Percentiles rank a stretch among this genome's conserved stretches.
Conservation (phyloP, 2,329 filamentous ascomycete genomes). For the Hymenoscyphus fructigenus region DNA sequence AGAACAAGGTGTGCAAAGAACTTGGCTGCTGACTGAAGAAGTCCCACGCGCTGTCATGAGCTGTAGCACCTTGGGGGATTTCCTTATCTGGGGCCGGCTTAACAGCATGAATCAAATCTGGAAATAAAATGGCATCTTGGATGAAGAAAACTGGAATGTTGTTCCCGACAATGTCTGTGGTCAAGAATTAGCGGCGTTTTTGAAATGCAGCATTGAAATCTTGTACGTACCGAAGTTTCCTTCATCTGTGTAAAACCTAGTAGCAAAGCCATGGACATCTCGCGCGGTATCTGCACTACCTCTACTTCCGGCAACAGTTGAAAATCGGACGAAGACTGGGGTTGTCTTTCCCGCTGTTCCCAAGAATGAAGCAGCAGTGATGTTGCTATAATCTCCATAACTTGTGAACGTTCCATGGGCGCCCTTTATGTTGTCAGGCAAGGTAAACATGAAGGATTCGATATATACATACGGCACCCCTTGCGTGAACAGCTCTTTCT, state of each 20-base stretch:
- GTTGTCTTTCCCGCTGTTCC: conserved; percentile 57
- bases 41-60: conserved; percentile 41
- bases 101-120: conserved; percentile 46
- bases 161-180: conserved; percentile 46
- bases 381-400: conserved; percentile 64
- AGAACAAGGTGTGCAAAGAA: conserved; percentile 44
- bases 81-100: conserved; percentile 43
- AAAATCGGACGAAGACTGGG: conserved; percentile 68
- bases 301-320: conserved; percentile 68
- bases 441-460: conserved; percentile 49
- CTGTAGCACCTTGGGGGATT: conserved; percentile 40
- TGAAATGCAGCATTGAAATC: not conserved
- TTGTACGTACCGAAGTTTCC: conserved; percentile 56
- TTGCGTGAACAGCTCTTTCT: conserved; percentile 67
- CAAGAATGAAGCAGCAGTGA: conserved; percentile 67
- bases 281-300: conserved; percentile 69
- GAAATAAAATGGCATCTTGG: conserved; percentile 49
- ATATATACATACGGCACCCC: conserved; percentile 52
- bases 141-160: conserved; percentile 47
- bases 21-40: conserved; percentile 45
- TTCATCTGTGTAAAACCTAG: conserved; percentile 41
- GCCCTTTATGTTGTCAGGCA: conserved; percentile 31
- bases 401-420: conserved; percentile 70
- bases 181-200: not conserved
- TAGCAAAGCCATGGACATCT: conserved; percentile 72